Evolutionary conservation across 768 basidiomycete genomes (phyloP).

Genomic region (Trametes maxima): DNA sequence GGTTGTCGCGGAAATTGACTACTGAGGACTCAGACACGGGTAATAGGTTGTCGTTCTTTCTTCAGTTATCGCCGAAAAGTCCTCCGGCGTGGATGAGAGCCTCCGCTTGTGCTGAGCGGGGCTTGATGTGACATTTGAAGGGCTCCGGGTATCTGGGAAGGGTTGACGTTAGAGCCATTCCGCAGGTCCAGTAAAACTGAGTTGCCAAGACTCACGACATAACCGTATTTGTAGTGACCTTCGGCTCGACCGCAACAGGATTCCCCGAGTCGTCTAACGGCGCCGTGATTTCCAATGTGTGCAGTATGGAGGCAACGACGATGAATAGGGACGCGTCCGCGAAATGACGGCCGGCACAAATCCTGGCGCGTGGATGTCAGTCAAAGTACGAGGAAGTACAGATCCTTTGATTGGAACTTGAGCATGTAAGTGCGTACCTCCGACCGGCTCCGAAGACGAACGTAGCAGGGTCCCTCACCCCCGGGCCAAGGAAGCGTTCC

Average conservation of each 20-base stretch:
- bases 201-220: neutral
- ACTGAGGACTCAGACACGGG: no score
- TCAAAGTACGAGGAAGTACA: no score
- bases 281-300: constrained; percentile 12
- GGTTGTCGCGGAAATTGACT: no score
- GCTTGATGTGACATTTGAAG: neutral
- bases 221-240: constrained; percentile 11
- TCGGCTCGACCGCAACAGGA: constrained; percentile 6
- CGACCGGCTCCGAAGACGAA: constrained; percentile 23
- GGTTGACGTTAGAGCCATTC: no score
- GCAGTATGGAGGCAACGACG: constrained; percentile 14
- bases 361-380: neutral
- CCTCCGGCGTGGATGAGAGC: no score
- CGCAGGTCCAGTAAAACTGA: no score
- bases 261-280: neutral
- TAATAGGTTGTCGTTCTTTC: no score
- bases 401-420: no score
- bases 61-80: no score
- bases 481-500: constrained; percentile 7
- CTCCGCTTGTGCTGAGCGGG: no score
- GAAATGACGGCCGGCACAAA: constrained; percentile 23
- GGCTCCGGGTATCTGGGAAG: neutral
- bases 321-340: constrained; percentile 19
- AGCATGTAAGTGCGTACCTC: constrained; percentile 6
- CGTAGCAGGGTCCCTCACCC: neutral